Base-by-base conservation (phyloP, 768 basidiomycete species). In the Boletus vermiculosoides region DNA sequence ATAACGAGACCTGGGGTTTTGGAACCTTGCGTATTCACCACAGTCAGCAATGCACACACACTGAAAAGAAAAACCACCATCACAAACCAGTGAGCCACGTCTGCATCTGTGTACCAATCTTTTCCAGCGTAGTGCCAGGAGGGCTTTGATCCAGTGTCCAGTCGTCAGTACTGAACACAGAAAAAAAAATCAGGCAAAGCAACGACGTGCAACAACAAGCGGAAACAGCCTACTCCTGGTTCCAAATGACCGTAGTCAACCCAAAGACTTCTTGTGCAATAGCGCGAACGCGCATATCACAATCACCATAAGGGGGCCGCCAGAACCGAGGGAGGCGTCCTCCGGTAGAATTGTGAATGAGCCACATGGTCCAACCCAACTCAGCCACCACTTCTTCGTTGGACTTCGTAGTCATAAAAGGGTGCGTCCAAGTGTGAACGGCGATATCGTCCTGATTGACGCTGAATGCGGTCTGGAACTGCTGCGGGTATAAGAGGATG, bases 241-340 rank as follows among this genome's bases (percentile, higher is more conserved):
- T 94, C 95, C 95, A 98, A 62, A 92, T 73, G 53, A 95, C 82
- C n/a, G 90, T 88, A 22, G 79, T 79, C 60, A 98, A 71, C 25
- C 90, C 92, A 67, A 97, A 94, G 33, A 94, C 87, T 68, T 92
- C 85, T 67, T 81, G 78, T 25, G 94, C 95, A 65, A 98, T 91
- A 4, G 93, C 86, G 37, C 83, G 78, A 33, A 96, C 90, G 47
- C 95, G 83, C 71, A 80, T 82, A 67, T 98, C 95, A 45, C 81
- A 81, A 69, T 95, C 90, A 34, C 91, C 92, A 66, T 83, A 93
- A 9, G 92, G 92, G 2, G 92, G 92, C n/a, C 92, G 76, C 94
- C 94, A 97, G 77, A 79, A 94, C 46, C 76, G 74, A 16, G 87
- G 82, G n/a, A 86, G 63, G 13, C 83, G 81, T 4, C 95, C 95